Evolutionary conservation across 2,329 filamentous ascomycete species (phyloP).

Genomic region (Colletotrichum limetticola): DNA sequence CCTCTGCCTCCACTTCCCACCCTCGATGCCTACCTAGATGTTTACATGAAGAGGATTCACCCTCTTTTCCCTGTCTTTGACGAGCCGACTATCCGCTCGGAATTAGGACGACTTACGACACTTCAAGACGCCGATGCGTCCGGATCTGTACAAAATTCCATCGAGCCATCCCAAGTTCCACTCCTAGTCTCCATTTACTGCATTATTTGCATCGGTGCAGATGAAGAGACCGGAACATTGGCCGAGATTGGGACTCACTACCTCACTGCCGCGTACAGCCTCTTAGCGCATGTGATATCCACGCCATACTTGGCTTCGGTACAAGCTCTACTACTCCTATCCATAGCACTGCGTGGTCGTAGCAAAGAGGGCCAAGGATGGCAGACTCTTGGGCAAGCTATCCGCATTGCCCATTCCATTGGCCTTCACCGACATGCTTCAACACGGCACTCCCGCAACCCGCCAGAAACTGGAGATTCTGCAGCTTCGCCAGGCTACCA

Average conservation of each 20-base stretch:
- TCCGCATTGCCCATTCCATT: conserved; percentile 40
- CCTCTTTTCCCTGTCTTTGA: conserved; percentile 39
- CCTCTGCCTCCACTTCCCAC: conserved; percentile 26
- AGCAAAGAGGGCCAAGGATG: conserved; percentile 40
- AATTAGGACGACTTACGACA: conserved; percentile 17
- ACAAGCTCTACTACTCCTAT: conserved; percentile 37
- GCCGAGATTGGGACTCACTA: conserved; percentile 31
- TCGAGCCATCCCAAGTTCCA: conserved; percentile 16
- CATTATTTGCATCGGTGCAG: conserved; percentile 36
- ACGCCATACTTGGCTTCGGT: conserved; percentile 37
- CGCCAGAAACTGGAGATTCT: conserved; percentile 2
- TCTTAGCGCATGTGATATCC: conserved; percentile 37
- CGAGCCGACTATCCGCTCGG: conserved; percentile 19
- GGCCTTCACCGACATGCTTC: conserved; percentile 38
- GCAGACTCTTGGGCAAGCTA: conserved; percentile 40
- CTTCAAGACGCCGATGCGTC: conserved; percentile 3
- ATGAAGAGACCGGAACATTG: conserved; percentile 31
- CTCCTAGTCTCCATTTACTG: conserved; percentile 32
- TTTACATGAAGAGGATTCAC: conserved; percentile 37
- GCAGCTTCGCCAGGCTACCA: conserved; percentile 10
- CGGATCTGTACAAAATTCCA: neutral
- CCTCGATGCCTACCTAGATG: conserved; percentile 24
- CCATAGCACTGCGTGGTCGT: conserved; percentile 34
- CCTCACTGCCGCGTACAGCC: conserved; percentile 35
- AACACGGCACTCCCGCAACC: neutral